A percentile compares a stretch with the other conserved stretches of the same genome.
These are phyloP conservation scores for Saprolegnia diclina DNA, from an alignment of 352 stramenopile genomes.

Conservation along the genomic window DNA sequence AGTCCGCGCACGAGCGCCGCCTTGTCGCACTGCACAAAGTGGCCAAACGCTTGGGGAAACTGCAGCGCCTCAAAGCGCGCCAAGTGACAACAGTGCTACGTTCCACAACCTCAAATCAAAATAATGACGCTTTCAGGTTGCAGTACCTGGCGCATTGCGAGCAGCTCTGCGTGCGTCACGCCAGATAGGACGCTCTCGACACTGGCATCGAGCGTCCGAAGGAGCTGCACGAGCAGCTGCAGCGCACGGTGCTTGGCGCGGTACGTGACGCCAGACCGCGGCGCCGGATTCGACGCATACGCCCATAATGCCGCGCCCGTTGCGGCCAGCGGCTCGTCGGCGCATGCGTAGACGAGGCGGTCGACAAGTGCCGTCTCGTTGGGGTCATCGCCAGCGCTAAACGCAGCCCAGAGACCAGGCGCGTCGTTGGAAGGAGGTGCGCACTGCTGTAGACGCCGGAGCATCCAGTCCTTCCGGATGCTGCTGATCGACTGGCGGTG, in stretches of 20 bases:
- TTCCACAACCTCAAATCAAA: not conserved
- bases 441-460: not conserved
- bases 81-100: constrained; percentile 38
- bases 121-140: not conserved
- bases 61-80: constrained; percentile 49
- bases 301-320: not conserved
- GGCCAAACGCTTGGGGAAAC: constrained; percentile 40
- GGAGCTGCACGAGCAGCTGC: constrained; percentile 35
- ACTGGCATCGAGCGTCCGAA: constrained; percentile 29
- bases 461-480: not conserved
- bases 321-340: not conserved
- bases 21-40: constrained; percentile 46
- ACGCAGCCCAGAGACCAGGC: not conserved
- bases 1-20: constrained; percentile 39
- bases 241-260: constrained; percentile 48
- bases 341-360: not conserved
- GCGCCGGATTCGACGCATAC: constrained; percentile 41
- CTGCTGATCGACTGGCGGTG: not conserved
- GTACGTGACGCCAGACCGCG: constrained; percentile 49
- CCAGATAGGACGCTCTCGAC: constrained; percentile 28
- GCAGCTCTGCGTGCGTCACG: not conserved
- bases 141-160: constrained; percentile 13
- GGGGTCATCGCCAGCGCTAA: not conserved
- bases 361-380: not conserved
- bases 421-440: too few species aligned